Evolutionary conservation across 805 yeast genomes (phyloP).

Genomic region (Pichia californica): DNA sequence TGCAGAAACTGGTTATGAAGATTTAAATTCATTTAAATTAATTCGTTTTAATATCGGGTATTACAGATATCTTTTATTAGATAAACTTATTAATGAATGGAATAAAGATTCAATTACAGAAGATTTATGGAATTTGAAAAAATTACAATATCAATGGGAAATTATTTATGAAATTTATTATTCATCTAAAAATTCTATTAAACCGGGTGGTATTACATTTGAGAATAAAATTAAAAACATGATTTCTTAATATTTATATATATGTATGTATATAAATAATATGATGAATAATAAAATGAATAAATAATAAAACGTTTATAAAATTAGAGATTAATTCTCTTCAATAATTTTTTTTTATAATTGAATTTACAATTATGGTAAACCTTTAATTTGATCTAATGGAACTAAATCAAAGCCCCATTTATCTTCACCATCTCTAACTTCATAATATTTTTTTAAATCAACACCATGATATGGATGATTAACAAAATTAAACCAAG

Average conservation of each 20-base stretch:
- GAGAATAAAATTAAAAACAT: neutral
- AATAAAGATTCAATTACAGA: neutral
- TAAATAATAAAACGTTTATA: neutral
- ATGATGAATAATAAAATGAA: slow-evolving; percentile 3
- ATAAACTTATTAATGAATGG: slow-evolving; percentile 5
- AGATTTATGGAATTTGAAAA: slow-evolving; percentile 3
- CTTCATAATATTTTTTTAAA: slow-evolving; percentile 51
- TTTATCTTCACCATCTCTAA: slow-evolving; percentile 50
- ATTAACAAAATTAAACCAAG: slow-evolving; percentile 76
- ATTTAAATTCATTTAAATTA: neutral
- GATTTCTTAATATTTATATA: neutral
- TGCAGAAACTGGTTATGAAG: slow-evolving; percentile 8
- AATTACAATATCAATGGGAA: slow-evolving; percentile 7
- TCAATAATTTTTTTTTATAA: no score
- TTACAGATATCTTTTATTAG: slow-evolving; percentile 4
- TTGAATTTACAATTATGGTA: slow-evolving; percentile 6
- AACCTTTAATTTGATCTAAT: slow-evolving; percentile 39
- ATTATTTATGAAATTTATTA: slow-evolving; percentile 11
- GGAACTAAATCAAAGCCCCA: slow-evolving; percentile 51
- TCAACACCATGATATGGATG: slow-evolving; percentile 83
- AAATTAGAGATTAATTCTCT: no score
- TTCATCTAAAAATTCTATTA: neutral
- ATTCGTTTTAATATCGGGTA: neutral
- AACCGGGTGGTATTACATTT: slow-evolving; percentile 4
- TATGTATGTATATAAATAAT: neutral